Percentiles rank a stretch among this genome's conserved stretches.
Evolutionary conservation across 805 yeast genomes (phyloP).

Genomic region (Myxozyma nipponensis): DNA sequence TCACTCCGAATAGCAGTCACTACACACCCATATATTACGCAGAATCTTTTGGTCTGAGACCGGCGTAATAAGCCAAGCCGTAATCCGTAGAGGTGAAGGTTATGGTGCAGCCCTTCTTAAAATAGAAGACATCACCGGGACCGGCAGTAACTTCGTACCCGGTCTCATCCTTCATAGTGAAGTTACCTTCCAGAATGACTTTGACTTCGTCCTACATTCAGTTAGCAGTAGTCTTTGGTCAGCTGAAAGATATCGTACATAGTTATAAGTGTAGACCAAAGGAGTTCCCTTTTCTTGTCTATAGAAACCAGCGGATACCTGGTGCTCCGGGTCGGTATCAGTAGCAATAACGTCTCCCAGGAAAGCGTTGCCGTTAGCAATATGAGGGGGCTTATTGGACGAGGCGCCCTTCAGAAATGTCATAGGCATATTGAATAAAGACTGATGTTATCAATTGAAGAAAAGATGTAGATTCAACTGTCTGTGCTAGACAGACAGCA

Average conservation of each 20-base stretch:
- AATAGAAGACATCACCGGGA: slow-evolving; percentile 66
- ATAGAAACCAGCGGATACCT: slow-evolving; percentile 65
- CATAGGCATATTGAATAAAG: slow-evolving; percentile 28
- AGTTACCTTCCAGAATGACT: slow-evolving; percentile 64
- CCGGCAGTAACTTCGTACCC: slow-evolving; percentile 54
- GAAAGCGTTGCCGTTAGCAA: slow-evolving; percentile 64
- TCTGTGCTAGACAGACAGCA: no score
- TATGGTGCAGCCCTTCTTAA: slow-evolving; percentile 64
- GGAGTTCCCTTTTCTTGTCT: slow-evolving; percentile 65
- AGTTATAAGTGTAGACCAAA: slow-evolving; percentile 60
- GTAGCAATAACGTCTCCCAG: slow-evolving; percentile 63
- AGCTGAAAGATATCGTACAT: slow-evolving; percentile 9
- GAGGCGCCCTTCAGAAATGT: slow-evolving; percentile 23
- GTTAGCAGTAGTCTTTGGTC: slow-evolving; percentile 2
- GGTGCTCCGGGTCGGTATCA: slow-evolving; percentile 56
- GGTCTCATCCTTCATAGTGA: slow-evolving; percentile 58
- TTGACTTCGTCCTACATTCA: slow-evolving; percentile 58
- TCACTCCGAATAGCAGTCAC: no score
- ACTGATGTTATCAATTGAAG: background rate
- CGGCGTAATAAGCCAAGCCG: slow-evolving; percentile 60
- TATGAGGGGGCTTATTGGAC: slow-evolving; percentile 48
- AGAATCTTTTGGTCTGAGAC: slow-evolving; percentile 41
- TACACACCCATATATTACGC: no score
- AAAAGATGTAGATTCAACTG: background rate
- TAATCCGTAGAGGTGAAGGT: slow-evolving; percentile 60